Percentiles rank a stretch among this genome's conserved stretches.
Evolutionary conservation across 352 stramenopile species (phyloP).

Genomic region (Aphanomyces euteiches): DNA sequence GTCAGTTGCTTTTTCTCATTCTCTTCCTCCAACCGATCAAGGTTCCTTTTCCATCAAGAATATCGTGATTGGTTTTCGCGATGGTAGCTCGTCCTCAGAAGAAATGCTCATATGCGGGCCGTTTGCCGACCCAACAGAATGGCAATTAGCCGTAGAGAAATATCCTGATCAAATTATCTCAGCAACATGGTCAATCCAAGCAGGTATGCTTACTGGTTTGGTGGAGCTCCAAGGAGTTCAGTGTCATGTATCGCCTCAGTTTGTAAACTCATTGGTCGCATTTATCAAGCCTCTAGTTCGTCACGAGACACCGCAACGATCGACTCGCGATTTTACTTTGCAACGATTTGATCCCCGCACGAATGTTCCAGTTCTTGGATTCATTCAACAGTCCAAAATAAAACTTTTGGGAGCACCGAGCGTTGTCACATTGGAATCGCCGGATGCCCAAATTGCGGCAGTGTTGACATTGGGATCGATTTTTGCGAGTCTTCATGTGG

Average conservation of each 20-base stretch:
- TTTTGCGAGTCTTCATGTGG: conserved; percentile 16
- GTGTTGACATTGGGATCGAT: background rate
- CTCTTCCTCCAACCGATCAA: conserved; percentile 20
- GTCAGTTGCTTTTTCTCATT: conserved; percentile 40
- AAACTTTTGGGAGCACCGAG: conserved; percentile 20
- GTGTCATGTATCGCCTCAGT: conserved; percentile 54
- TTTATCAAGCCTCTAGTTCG: conserved; percentile 32
- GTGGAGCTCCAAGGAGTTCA: conserved; percentile 71
- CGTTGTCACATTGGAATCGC: background rate
- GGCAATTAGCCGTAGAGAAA: conserved; percentile 67
- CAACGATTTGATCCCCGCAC: conserved; percentile 28
- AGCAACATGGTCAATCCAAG: conserved; percentile 48
- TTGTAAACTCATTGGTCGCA: conserved; percentile 39
- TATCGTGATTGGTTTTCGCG: conserved; percentile 48
- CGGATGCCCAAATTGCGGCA: background rate
- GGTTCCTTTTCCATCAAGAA: conserved; percentile 61
- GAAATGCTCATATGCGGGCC: conserved; percentile 72
- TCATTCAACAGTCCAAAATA: background rate
- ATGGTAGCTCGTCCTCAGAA: background rate
- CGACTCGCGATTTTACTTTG: too few relatives aligned
- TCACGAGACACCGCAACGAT: too few relatives aligned
- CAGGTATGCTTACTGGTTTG: conserved; percentile 41
- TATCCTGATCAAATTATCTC: conserved; percentile 65
- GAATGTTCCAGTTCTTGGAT: conserved; percentile 28
- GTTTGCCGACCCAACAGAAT: conserved; percentile 58